phyloP scores from a whole-genome alignment of 2,329 filamentous ascomycete genomes.

The Cladorrhinum sp. region DNA sequence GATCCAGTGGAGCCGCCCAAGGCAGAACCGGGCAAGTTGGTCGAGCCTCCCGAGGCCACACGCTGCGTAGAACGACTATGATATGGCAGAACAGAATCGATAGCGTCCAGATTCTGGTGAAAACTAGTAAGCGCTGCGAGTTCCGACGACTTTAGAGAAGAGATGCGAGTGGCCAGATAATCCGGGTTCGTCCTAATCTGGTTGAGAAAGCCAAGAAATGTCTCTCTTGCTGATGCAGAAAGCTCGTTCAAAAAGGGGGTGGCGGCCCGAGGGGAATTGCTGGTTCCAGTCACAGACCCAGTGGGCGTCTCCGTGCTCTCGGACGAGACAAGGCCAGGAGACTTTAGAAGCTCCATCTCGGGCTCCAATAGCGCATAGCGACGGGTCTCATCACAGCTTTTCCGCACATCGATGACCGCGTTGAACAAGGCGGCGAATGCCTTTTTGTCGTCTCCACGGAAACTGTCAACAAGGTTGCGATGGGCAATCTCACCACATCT shows the following conservation, averaged over 20 bases:
- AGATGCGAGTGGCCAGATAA: constrained; percentile 80
- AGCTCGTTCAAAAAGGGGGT: constrained; percentile 68
- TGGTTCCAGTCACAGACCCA: constrained; percentile 38
- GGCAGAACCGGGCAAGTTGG: constrained; percentile 15
- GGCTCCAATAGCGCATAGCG: constrained; percentile 70
- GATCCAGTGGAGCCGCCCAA: constrained; percentile 18
- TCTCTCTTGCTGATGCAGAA: constrained; percentile 69
- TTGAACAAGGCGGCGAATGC: constrained; percentile 71
- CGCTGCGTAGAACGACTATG: constrained; percentile 52
- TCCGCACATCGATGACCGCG: constrained; percentile 75
- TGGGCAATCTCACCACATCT: constrained; percentile 73
- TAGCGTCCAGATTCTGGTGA: constrained; percentile 73
- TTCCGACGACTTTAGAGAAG: constrained; percentile 71
- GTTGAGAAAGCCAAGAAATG: constrained; percentile 74
- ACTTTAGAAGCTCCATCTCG: constrained; percentile 63
- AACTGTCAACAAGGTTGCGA: constrained; percentile 72
- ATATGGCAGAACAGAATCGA: constrained; percentile 78
- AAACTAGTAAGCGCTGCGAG: constrained; percentile 74
- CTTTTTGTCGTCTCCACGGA: constrained; percentile 75
- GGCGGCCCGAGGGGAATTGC: constrained; percentile 41
- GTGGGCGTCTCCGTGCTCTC: constrained; percentile 51
- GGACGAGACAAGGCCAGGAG: constrained; percentile 46
- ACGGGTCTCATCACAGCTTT: constrained; percentile 70
- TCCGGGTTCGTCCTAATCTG: constrained; percentile 82
- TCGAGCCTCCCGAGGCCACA: constrained; percentile 33